Evolutionary conservation across 2,329 filamentous ascomycete genomes (phyloP).

Genomic region (Pseudocercospora musae): DNA sequence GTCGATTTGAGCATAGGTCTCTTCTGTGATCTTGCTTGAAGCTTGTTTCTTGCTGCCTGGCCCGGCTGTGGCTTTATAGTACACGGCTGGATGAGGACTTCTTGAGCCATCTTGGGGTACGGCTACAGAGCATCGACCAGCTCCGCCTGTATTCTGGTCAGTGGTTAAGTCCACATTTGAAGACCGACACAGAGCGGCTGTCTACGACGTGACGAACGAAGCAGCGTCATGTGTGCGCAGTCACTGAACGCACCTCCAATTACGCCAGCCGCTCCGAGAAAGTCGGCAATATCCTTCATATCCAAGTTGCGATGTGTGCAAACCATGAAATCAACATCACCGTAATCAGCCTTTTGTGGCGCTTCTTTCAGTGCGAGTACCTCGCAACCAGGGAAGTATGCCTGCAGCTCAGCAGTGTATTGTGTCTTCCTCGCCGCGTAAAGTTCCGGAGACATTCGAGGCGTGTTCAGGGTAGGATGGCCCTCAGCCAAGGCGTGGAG

Average conservation of each 20-base stretch:
- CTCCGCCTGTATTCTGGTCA: conserved; percentile 1
- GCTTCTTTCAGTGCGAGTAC: conserved; percentile 64
- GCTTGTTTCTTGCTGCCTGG: conserved; percentile 5
- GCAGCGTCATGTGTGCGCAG: background rate
- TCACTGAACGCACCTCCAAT: conserved; percentile 8
- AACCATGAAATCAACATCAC: conserved; percentile 72
- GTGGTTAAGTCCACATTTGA: too few species aligned
- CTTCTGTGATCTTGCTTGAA: conserved; percentile 7
- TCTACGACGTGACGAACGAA: background rate
- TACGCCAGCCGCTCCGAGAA: conserved; percentile 46
- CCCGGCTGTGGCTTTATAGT: conserved; percentile 14
- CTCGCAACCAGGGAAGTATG: conserved; percentile 48
- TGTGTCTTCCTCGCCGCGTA: conserved; percentile 54
- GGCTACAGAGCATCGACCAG: conserved; percentile 23
- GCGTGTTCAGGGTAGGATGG: conserved; percentile 52
- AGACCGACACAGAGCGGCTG: too few species aligned
- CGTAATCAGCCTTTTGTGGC: conserved; percentile 64
- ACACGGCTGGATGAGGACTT: background rate
- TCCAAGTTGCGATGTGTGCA: conserved; percentile 25
- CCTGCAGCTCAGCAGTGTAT: conserved; percentile 47
- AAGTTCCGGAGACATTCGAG: conserved; percentile 60
- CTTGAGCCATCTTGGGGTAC: conserved; percentile 20
- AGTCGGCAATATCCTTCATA: conserved; percentile 35
- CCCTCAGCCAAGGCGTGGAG: conserved; percentile 40
- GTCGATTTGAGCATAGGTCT: conserved; percentile 63